Percentiles rank a stretch among this genome's conserved stretches.
Conservation (phyloP, 306 rosid genomes). For the Lathyrus sativus region DNA sequence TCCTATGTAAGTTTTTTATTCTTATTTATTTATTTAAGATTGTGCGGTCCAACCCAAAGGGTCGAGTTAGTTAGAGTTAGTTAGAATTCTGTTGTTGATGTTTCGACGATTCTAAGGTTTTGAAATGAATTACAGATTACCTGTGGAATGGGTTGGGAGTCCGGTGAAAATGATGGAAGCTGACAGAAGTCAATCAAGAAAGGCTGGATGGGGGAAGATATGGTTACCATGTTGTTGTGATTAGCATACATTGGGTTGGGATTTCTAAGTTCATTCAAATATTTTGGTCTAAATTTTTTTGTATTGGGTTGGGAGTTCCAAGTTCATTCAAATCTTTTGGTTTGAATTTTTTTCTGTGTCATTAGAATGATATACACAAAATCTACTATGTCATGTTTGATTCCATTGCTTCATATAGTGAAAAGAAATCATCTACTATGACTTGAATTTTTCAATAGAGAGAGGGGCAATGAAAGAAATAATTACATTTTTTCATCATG, state of each 20-base stretch:
- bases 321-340: constrained; percentile 2
- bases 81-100: neutral
- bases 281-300: neutral
- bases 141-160: constrained; percentile 79
- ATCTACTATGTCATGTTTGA: neutral
- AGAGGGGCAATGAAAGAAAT: neutral
- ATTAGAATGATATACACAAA: constrained; percentile 8
- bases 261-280: neutral
- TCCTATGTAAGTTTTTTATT: constrained; percentile 57
- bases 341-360: neutral
- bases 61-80: neutral
- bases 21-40: neutral
- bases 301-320: neutral
- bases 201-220: constrained; percentile 39
- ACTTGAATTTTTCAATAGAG: neutral
- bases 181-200: constrained; percentile 37
- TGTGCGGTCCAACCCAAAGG: neutral
- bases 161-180: constrained; percentile 73
- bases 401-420: neutral
- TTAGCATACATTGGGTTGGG: neutral
- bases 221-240: constrained; percentile 59
- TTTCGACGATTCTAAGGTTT: neutral
- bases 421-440: neutral
- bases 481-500: neutral
- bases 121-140: constrained; percentile 52